phyloP scores from a whole-genome alignment of 2,329 filamentous ascomycete genomes.

The Pezicula rhizophila region DNA sequence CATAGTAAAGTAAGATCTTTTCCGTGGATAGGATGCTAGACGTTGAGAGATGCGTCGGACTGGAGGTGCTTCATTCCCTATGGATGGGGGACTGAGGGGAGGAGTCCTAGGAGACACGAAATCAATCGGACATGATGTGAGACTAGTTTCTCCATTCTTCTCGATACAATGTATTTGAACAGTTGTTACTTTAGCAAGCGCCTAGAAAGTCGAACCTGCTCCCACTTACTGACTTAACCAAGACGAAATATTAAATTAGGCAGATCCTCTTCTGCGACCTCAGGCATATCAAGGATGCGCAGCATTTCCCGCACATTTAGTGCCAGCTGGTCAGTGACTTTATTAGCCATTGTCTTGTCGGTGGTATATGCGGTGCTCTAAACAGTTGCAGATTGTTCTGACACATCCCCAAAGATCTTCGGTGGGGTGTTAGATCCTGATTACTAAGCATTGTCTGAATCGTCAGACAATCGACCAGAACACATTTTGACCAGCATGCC shows the following conservation, averaged over 20 bases:
- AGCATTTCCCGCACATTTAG: not conserved
- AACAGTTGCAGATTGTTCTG: no score
- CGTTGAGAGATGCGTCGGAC: not conserved
- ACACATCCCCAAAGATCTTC: no score
- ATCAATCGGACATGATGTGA: not conserved
- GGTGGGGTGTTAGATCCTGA: no score
- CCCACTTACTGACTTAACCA: not conserved
- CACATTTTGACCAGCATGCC: no score
- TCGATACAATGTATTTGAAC: conserved; percentile 1
- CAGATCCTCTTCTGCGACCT: not conserved
- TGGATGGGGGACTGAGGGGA: not conserved
- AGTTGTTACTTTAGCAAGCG: not conserved
- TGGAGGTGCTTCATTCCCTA: not conserved
- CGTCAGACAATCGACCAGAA: no score
- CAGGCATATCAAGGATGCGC: not conserved
- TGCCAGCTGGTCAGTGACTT: no score
- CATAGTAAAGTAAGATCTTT: not conserved
- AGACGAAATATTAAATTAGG: not conserved
- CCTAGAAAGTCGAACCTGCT: not conserved
- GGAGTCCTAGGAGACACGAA: not conserved
- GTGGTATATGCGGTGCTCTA: no score
- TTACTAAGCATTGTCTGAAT: no score
- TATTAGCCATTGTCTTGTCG: no score
- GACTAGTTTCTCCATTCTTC: not conserved
- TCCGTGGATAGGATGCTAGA: not conserved